phyloP scores from a whole-genome alignment of 2,329 filamentous ascomycete genomes.

The Mollisia scopiformis region DNA sequence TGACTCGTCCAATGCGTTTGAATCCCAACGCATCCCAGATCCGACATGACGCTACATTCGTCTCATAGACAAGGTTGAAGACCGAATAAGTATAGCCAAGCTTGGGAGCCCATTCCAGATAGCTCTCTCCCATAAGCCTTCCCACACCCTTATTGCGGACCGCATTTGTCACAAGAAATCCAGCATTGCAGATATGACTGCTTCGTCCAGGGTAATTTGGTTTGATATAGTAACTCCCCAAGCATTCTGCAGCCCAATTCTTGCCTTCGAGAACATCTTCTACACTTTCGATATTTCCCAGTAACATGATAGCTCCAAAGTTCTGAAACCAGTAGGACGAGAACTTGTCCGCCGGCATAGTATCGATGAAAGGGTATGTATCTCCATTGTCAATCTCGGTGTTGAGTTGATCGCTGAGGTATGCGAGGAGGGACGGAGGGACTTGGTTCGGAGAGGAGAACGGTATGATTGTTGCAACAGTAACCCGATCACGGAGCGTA shows the following conservation, averaged over 20 bases:
- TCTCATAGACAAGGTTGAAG: conserved; percentile 78
- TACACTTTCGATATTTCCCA: conserved; percentile 62
- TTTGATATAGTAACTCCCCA: conserved; percentile 75
- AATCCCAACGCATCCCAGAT: conserved; percentile 78
- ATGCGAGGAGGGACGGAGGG: conserved; percentile 62
- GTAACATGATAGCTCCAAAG: conserved; percentile 71
- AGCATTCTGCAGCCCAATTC: conserved; percentile 67
- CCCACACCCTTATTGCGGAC: conserved; percentile 59
- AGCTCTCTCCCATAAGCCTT: conserved; percentile 58
- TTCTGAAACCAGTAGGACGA: conserved; percentile 74
- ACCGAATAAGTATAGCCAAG: conserved; percentile 73
- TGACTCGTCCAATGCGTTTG: conserved; percentile 71
- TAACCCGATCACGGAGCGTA: conserved; percentile 67
- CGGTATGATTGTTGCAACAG: conserved; percentile 69
- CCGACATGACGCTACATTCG: conserved; percentile 70
- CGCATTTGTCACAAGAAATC: conserved; percentile 58
- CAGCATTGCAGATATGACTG: conserved; percentile 73
- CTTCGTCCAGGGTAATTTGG: conserved; percentile 76
- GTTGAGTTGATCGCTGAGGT: conserved; percentile 69
- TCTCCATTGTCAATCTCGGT: conserved; percentile 74
- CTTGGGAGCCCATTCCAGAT: conserved; percentile 59
- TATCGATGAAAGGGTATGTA: conserved; percentile 71
- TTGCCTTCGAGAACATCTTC: conserved; percentile 51
- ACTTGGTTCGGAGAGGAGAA: conserved; percentile 65
- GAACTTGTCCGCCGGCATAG: conserved; percentile 63